phyloP scores from a whole-genome alignment of 371 early-diverging fungal species.

The Rhizomucor miehei region DNA sequence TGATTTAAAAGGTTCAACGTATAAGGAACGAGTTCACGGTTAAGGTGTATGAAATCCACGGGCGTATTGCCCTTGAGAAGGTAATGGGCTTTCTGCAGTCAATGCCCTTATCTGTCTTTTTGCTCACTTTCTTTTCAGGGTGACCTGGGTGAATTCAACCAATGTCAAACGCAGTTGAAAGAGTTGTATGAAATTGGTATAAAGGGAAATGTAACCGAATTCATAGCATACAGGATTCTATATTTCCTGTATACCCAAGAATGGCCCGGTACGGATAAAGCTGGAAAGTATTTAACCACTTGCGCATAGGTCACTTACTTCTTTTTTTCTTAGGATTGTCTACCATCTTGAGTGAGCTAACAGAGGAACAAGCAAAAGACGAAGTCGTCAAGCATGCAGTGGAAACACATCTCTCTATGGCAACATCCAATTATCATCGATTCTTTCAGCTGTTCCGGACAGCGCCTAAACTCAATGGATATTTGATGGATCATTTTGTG shows the following conservation, averaged over 20 bases:
- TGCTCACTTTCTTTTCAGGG: constrained; percentile 41
- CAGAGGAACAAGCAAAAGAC: constrained; percentile 52
- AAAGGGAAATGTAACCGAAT: constrained; percentile 76
- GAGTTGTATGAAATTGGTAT: constrained; percentile 75
- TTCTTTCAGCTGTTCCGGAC: constrained; percentile 75
- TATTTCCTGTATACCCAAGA: constrained; percentile 87
- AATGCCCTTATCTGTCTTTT: background rate
- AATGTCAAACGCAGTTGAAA: constrained; percentile 93
- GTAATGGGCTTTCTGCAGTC: constrained; percentile 24
- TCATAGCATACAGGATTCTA: constrained; percentile 87
- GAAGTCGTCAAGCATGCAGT: constrained; percentile 82
- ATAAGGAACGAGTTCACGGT: constrained; percentile 92
- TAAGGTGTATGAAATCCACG: constrained; percentile 91
- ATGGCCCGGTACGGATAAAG: constrained; percentile 58
- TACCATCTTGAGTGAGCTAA: constrained; percentile 61
- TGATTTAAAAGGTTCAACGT: constrained; percentile 79
- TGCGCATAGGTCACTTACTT: constrained; percentile 46
- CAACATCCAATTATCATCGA: constrained; percentile 76
- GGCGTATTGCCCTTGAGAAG: constrained; percentile 93
- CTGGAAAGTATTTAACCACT: background rate
- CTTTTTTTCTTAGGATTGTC: no score
- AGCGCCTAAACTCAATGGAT: constrained; percentile 85
- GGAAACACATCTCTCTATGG: constrained; percentile 72
- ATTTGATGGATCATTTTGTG: constrained; percentile 88
- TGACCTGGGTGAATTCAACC: constrained; percentile 96